Conservation (phyloP, 2,329 filamentous ascomycete genomes). For the Mycocentrospora acerina region DNA sequence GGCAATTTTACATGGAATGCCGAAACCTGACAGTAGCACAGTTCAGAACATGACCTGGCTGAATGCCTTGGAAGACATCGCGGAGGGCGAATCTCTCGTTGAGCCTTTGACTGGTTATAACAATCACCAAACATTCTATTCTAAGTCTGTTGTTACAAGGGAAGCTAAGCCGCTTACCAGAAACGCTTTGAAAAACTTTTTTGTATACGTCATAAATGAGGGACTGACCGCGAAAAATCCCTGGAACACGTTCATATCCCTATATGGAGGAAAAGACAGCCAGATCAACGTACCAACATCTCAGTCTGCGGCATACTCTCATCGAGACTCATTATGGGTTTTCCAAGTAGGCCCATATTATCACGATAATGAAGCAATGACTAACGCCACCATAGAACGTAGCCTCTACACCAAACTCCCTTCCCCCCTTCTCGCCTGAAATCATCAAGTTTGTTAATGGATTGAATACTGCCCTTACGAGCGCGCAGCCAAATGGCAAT, state of each 20-base stretch:
- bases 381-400: no score
- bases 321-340: conserved; percentile 6
- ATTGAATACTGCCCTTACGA: conserved; percentile 4
- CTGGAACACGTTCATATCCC: no score
- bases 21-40: conserved; percentile 3
- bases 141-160: conserved; percentile 6
- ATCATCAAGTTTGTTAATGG: conserved; percentile 5
- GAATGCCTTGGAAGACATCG: conserved; percentile 3
- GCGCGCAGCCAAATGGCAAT: conserved; percentile 3
- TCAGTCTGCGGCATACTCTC: no score
- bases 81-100: conserved; percentile 6
- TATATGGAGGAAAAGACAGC: no score
- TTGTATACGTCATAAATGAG: no score
- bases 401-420: conserved; percentile 1
- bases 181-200: conserved; percentile 1
- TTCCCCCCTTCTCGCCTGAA: conserved; percentile 2
- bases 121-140: conserved; percentile 7
- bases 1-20: conserved; percentile 2
- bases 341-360: conserved; percentile 6
- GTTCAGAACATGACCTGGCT: conserved; percentile 1
- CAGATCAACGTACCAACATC: no score
- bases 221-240: no score
- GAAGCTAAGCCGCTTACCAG: conserved; percentile 5
- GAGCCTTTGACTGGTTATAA: conserved; percentile 6
- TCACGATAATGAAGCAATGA: not conserved